Conservation (phyloP, 768 basidiomycete species). For the Pisolithus tinctorius region DNA sequence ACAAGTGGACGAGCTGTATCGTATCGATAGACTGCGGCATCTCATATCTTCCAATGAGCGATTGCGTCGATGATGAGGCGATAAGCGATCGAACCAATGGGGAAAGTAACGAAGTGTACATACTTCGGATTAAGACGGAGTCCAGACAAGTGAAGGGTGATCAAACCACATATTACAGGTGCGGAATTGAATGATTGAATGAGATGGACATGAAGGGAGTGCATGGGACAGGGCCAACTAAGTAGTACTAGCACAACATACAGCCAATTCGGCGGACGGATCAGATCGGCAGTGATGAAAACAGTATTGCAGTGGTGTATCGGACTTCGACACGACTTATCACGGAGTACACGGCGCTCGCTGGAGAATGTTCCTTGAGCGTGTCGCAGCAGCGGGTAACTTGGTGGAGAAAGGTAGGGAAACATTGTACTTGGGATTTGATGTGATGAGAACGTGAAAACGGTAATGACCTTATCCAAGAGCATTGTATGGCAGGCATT, state of each 20-base stretch:
- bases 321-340: not conserved
- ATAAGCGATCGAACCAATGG: not conserved
- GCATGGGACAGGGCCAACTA: conserved; percentile 7
- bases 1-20: not conserved
- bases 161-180: not conserved
- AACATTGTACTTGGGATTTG: conserved; percentile 8
- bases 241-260: conserved; percentile 5
- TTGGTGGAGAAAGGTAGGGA: conserved; percentile 11
- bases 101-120: not conserved
- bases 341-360: conserved; percentile 7
- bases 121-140: not conserved
- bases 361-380: conserved; percentile 5
- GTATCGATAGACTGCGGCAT: conserved; percentile 21
- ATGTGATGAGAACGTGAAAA: conserved; percentile 16
- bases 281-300: conserved; percentile 11
- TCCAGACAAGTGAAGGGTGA: not conserved
- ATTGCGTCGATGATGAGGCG: conserved; percentile 10
- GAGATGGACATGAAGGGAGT: conserved; percentile 7
- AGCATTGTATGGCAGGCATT: conserved; percentile 1
- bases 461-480: conserved; percentile 15
- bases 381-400: conserved; percentile 9
- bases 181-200: conserved; percentile 6
- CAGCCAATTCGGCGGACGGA: conserved; percentile 5
- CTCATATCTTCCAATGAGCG: conserved; percentile 23
- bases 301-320: not conserved